Evolutionary conservation across 305 asterid genomes (phyloP), one percentile per base, ranked within the genome.

Genomic region (Solanum hybrid): DNA sequence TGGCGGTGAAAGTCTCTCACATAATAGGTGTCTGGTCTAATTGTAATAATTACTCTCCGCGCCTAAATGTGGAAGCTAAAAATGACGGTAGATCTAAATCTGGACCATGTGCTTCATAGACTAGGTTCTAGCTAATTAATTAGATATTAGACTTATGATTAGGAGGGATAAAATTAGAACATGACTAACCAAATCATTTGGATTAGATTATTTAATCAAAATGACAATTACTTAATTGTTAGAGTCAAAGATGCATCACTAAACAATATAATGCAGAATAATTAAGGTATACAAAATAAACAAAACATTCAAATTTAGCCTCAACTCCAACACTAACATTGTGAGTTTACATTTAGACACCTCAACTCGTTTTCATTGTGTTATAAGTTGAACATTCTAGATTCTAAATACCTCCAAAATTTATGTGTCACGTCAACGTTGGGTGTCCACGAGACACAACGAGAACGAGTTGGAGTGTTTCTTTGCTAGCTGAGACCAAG

Each of bases 211-310:
- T 16, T 46, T 46, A 46, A 5, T 51, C 28, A 83, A 28, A 51
- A 84, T 84, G 40, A 51, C 18, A 78, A 35, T 29, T 84, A 51
- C 20, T 84, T 46, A 84, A 29, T 46, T 84, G 74, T 18, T 29
- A 20, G 28, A 84, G 87, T 84, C 74, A 51, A 51, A 29, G 28
- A 84, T 46, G 87, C 71, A 42, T 42, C 71, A 7, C 40, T 84
- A 42, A 46, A 29, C 36, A 84, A 46, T 31, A 31, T 31, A 31
- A 31, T 29, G 34, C 18, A 78, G 3, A 42, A 28, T 82, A 8
- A 14, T 82, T 16, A 82, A 71, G 77, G 77, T 6, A 71, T 71
- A 24, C 14, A n/a, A n/a, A 10, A 67, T 67, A 24, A 67, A 67
- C 31, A 24, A 10, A 10, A 24, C 31, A 69, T 69, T 69, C 7